Conservation (phyloP, 805 yeast species). For the Metschnikowia reukaufii region DNA sequence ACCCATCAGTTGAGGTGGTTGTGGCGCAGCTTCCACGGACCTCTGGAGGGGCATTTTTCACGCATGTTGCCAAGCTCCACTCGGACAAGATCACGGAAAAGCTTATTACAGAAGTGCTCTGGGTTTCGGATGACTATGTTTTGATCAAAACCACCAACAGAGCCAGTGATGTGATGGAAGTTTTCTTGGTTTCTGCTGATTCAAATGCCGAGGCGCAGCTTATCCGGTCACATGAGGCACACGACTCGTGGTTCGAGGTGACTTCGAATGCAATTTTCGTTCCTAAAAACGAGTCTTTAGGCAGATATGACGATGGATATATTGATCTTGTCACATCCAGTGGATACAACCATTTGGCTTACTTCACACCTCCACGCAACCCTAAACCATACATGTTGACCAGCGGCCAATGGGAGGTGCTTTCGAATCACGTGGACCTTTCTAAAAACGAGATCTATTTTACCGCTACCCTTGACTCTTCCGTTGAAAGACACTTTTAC, state of each 20-base stretch:
- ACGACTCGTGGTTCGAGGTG: constrained; percentile 62
- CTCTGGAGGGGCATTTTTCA: constrained; percentile 13
- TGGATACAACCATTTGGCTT: constrained; percentile 77
- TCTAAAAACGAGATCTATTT: constrained; percentile 54
- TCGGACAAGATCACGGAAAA: constrained; percentile 14
- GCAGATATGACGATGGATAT: constrained; percentile 57
- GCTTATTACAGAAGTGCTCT: constrained; percentile 59
- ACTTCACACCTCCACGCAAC: constrained; percentile 66
- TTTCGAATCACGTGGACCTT: constrained; percentile 34
- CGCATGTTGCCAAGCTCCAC: constrained; percentile 13
- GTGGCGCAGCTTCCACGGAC: constrained; percentile 16
- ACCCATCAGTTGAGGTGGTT: constrained; percentile 57
- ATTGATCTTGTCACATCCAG: constrained; percentile 68
- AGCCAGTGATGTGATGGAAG: constrained; percentile 54
- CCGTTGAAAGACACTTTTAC: constrained; percentile 83
- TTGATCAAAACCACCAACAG: constrained; percentile 65
- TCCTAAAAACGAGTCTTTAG: constrained; percentile 36
- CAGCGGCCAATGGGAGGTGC: constrained; percentile 86
- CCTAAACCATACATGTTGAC: constrained; percentile 52
- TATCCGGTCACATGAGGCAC: constrained; percentile 46
- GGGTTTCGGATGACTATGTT: constrained; percentile 53
- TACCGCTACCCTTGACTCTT: constrained; percentile 70
- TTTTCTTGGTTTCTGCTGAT: constrained; percentile 42
- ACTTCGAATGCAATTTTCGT: constrained; percentile 33
- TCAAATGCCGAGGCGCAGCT: constrained; percentile 29